Evolutionary conservation across 129 eudicot species (phyloP), one percentile per base, ranked within the genome.

Genomic region (Tagetes erecta): DNA sequence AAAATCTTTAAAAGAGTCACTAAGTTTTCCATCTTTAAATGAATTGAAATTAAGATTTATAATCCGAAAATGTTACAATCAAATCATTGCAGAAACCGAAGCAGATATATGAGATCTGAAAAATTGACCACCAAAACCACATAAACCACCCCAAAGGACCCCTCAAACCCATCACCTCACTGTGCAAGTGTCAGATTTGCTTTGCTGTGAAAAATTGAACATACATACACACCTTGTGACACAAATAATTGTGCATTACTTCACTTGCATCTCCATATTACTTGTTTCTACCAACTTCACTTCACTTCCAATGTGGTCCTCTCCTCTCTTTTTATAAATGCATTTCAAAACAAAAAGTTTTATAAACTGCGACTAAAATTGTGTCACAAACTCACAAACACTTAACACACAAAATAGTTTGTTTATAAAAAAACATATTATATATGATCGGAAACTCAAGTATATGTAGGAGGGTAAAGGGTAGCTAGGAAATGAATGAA

Each of bases 141-240:
- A 68, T 7, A 59, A 47, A 47, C 51, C 71, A 63, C 31, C 65
- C 68, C 51, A 6, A 47, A 47, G 76, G 81, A 70, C 39, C 81
- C 81, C 81, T 70, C 64, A 37, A 70, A 62, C 76, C 78, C 51
- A 63, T 64, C 75, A 11, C 70, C 42, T 77, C 38, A 64, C 81
- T 59, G 76, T 65, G 6, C 11, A 10, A 67, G 59, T 78, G 81
- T 78, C 81, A 78, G 76, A 60, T 70, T 37, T 70, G 60, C 81
- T 14, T 71, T 70, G 36, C 53, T 20, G 27, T 20, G 27, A 20
- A 27, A 59, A 77, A 77, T 57, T 77, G 75, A 69, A 77, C 76
- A 70, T 77, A 30, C 70, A 47, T 57, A 69, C 80, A 70, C 64
- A 8, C 56, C 81, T 70, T 78, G 76, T 78, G 81, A 78, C 64